These are phyloP conservation scores for Lipomyces yamadae DNA, from an alignment of 805 yeast species.

Conservation along the genomic window DNA sequence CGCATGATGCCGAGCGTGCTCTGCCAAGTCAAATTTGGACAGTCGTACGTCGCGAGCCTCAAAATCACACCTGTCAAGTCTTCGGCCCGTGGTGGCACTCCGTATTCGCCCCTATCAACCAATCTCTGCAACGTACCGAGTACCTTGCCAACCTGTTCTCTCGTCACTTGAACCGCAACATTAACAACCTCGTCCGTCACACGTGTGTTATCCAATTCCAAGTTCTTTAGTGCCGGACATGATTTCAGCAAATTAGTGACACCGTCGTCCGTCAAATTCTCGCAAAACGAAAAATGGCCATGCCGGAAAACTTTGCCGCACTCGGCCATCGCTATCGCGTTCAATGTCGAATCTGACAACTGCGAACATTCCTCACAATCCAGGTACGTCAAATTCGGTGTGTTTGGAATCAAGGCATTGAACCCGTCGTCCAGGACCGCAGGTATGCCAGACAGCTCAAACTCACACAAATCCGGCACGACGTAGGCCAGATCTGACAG, in stretches of 20 bases:
- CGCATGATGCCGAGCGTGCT: conserved; percentile 23
- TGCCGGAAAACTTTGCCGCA: conserved; percentile 20
- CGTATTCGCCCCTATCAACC: background rate
- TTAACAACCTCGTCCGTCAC: conserved; percentile 27
- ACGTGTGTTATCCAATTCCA: conserved; percentile 32
- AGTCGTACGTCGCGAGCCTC: conserved; percentile 27
- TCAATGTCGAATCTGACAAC: conserved; percentile 24
- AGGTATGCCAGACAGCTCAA: conserved; percentile 18
- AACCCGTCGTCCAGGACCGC: conserved; percentile 21
- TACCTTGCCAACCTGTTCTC: conserved; percentile 15
- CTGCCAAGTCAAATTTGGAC: conserved; percentile 33
- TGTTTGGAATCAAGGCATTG: conserved; percentile 15
- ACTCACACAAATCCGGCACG: conserved; percentile 23
- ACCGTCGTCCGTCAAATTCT: conserved; percentile 21
- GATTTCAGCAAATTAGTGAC: conserved; percentile 11
- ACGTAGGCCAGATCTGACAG: conserved; percentile 12
- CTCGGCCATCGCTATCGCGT: background rate
- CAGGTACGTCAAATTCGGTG: conserved; percentile 17
- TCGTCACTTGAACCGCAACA: conserved; percentile 15
- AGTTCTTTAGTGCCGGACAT: conserved; percentile 17
- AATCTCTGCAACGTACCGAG: background rate
- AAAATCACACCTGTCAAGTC: conserved; percentile 16
- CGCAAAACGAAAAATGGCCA: conserved; percentile 26
- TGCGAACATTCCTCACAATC: conserved; percentile 31
- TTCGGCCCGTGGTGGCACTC: background rate